Evolutionary conservation across 208 protist species (phyloP), one percentile per base, ranked within the genome.

Genomic region (Wallacemonas sp.): DNA sequence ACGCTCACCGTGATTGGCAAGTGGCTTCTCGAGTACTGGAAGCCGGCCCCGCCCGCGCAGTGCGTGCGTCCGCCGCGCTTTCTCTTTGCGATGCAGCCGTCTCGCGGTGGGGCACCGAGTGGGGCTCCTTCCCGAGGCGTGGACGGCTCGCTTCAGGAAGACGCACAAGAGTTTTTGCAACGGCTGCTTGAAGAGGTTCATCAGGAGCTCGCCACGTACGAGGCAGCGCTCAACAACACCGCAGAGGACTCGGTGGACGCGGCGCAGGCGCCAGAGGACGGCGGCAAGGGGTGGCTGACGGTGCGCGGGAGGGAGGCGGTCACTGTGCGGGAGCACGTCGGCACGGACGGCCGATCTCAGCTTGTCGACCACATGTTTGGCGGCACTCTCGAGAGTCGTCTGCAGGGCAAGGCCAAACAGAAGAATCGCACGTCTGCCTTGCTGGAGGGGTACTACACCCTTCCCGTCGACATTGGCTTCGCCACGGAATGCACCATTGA

Each of bases 91-190:
- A 62, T 33, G 48, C 36, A 10, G 52, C 32, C 50, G 31, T 62
- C 45, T 59, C 68, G 49, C 2, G 46, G 36, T 25, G 16, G 18
- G 7, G 36, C 31, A 31, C 7, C 41, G 3, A 49, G 42, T 64
- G 44, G 38, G 14, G 41, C 48, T 16, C 50, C 41, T 25, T 44
- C 68, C 29, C 65, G 61, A 1, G 59, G 57, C 4, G 31, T 87
- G 7, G 76, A 89, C 62, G 91, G 91, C n/a, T 69, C 57, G 1
- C 44, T 74, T 42, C 91, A 96, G 66, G 74, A 94, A 46, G 91
- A 96, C 63, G 91, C 91, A 12, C 84, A 91, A 55, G 91, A 96
- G 69, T 94, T 91, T 66, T 61, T 96, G 25, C 86, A 91, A 26
- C 59, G 57, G 28, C 45, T 96, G 55, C 76, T 96, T 8, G 85